Conservation (phyloP, 2,329 filamentous ascomycete species). For the Pezicula radicicola region DNA sequence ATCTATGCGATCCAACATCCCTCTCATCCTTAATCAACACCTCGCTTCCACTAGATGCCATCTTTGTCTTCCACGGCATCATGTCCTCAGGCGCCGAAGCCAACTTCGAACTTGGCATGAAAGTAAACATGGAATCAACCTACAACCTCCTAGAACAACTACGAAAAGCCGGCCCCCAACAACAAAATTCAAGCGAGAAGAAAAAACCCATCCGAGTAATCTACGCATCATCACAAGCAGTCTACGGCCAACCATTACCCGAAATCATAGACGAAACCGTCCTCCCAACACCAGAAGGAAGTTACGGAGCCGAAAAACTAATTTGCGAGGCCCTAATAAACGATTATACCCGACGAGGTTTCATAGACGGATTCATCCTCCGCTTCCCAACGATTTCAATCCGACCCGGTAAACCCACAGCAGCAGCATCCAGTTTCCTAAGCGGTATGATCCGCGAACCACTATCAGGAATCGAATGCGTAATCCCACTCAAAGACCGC, state of each 20-base stretch:
- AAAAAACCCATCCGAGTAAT: constrained; percentile 47
- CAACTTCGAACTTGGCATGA: constrained; percentile 50
- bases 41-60: constrained; percentile 34
- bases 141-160: constrained; percentile 50
- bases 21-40: constrained; percentile 27
- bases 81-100: constrained; percentile 62
- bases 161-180: constrained; percentile 32
- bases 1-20: constrained; percentile 31
- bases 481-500: constrained; percentile 49
- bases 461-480: constrained; percentile 48
- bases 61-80: constrained; percentile 61
- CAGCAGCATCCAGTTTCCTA: constrained; percentile 58
- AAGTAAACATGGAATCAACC: constrained; percentile 57
- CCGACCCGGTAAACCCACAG: constrained; percentile 56
- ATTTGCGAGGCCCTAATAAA: constrained; percentile 58
- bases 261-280: constrained; percentile 42
- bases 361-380: constrained; percentile 54
- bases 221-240: constrained; percentile 56
- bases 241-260: constrained; percentile 52
- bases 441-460: constrained; percentile 62
- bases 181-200: neutral
- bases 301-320: constrained; percentile 60
- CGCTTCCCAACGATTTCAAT: constrained; percentile 60
- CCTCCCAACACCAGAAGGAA: constrained; percentile 50
- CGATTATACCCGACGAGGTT: constrained; percentile 52